Conservation (phyloP, 1,284 basidiomycete species). For the Tilletia horrida region DNA sequence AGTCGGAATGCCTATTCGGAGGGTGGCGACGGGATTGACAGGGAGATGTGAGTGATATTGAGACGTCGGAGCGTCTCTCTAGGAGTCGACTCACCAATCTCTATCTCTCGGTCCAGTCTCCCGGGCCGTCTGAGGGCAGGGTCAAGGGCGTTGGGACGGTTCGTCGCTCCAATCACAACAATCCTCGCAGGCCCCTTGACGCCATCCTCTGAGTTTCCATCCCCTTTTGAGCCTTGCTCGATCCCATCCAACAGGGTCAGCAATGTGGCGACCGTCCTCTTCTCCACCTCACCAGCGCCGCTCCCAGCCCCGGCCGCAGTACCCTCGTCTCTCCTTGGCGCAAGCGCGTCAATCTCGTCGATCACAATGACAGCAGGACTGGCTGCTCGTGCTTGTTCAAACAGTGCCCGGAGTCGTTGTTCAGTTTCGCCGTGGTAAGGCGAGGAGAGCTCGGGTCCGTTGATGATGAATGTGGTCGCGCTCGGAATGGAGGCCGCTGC, state of each 20-base stretch:
- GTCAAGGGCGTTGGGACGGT: slow-evolving; percentile 94
- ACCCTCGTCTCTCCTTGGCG: slow-evolving; percentile 82
- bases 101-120: slow-evolving; percentile 92
- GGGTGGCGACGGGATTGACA: too few species aligned
- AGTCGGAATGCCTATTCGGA: slow-evolving; percentile 75
- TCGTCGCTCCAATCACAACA: slow-evolving; percentile 94
- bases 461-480: slow-evolving; percentile 61
- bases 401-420: slow-evolving; percentile 80
- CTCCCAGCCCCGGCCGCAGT: slow-evolving; percentile 34
- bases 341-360: slow-evolving; percentile 94
- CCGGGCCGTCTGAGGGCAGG: slow-evolving; percentile 90
- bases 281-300: slow-evolving; percentile 72
- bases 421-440: slow-evolving; percentile 97
- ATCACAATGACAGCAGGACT: slow-evolving; percentile 82
- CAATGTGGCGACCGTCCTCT: slow-evolving; percentile 88
- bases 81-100: slow-evolving; percentile 80
- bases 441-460: slow-evolving; percentile 89
- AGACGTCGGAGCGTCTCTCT: background rate
- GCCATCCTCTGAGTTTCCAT: background rate
- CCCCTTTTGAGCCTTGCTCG: slow-evolving; percentile 32
- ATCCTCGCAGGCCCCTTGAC: slow-evolving; percentile 61
- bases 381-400: slow-evolving; percentile 73
- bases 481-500: slow-evolving; percentile 41
- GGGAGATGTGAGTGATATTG: background rate
- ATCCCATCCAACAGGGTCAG: slow-evolving; percentile 95